Evolutionary conservation across 768 basidiomycete genomes (phyloP), one percentile per base, ranked within the genome.

Genomic region (Lepiota venenata): DNA sequence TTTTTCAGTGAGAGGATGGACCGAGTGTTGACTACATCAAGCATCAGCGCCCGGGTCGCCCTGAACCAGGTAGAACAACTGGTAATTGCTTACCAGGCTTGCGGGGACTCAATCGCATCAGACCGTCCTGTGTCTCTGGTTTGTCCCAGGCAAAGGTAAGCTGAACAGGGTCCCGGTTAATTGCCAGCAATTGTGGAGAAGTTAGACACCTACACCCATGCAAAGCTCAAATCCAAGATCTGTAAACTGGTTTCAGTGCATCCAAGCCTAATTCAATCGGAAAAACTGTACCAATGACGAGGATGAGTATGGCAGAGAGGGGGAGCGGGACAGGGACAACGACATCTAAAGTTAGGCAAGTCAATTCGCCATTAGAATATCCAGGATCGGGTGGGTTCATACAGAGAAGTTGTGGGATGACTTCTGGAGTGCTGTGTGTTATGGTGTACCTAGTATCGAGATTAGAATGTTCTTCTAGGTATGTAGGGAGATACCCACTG

Each of bases 61-160:
- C 2, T 25, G 25, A 7, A 41, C 21, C 12, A 35, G 52, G 9
- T 21, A 18, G 8, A 20, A 35, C 9, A 15, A 36, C 36, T 42
- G 22, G 22, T 32, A 7, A 22, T 4, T 18, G 53, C 69, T 18
- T 45, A 81, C 83, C 82, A 56, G 85, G 84, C 65, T 84, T 86
- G 20, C 85, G 79, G 11, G 85, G 85, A 21, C 66, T 70, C 74
- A 86, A 71, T 20, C 83, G 78, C 85, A 87, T 87, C 35, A 87
- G 65, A 22, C 83, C 83, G 60, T 86, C 84, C 29, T 66, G 60
- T 0, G 83, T 82, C 65, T 87, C 84, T 0, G 85, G 82, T 57
- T 81, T 73, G 64, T 87, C 85, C 85, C 85, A 87, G 0, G 85
- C 85, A 55, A 87, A 87, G 1, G 84, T 83, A 12, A 87, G 72